phyloP scores from a whole-genome alignment of 2,329 filamentous ascomycete species.

The Torrubiellomyces zombiae region DNA sequence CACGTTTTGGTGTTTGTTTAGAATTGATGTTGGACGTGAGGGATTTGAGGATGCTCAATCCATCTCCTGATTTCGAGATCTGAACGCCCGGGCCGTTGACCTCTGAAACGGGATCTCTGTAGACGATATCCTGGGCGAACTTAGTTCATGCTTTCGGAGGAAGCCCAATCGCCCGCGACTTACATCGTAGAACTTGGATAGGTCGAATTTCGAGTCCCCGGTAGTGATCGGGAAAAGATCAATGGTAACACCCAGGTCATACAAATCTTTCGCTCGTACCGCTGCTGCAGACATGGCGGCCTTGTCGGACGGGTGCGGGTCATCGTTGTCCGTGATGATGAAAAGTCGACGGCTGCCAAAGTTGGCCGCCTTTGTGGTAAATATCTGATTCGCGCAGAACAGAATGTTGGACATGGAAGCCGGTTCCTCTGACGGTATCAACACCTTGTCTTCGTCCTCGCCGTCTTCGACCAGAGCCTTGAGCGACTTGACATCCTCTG shows the following conservation, averaged over 20 bases:
- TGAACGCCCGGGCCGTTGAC: constrained; percentile 38
- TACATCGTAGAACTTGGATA: constrained; percentile 83
- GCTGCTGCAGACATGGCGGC: constrained; percentile 57
- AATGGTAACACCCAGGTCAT: constrained; percentile 81
- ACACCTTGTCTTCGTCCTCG: constrained; percentile 49
- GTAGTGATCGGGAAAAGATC: constrained; percentile 83
- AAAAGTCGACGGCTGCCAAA: constrained; percentile 89
- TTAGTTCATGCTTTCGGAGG: constrained; percentile 2
- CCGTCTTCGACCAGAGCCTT: constrained; percentile 64
- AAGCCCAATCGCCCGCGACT: constrained; percentile 7
- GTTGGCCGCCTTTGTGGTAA: constrained; percentile 86
- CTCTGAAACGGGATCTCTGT: constrained; percentile 58
- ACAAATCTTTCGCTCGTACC: constrained; percentile 83
- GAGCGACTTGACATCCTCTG: constrained; percentile 68
- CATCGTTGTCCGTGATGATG: constrained; percentile 86
- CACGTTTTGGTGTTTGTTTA: constrained; percentile 69
- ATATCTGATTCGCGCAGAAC: constrained; percentile 91
- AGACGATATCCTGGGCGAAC: constrained; percentile 64
- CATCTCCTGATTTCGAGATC: constrained; percentile 52
- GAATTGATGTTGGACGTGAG: constrained; percentile 81
- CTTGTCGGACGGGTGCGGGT: constrained; percentile 63
- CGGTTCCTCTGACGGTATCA: constrained; percentile 51
- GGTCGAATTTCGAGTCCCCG: constrained; percentile 54
- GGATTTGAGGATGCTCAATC: constrained; percentile 61
- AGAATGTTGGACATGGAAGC: constrained; percentile 78